Evolutionary conservation across 306 rosid species (phyloP), one percentile per base, ranked within the genome.

Genomic region (Rosa persica): DNA sequence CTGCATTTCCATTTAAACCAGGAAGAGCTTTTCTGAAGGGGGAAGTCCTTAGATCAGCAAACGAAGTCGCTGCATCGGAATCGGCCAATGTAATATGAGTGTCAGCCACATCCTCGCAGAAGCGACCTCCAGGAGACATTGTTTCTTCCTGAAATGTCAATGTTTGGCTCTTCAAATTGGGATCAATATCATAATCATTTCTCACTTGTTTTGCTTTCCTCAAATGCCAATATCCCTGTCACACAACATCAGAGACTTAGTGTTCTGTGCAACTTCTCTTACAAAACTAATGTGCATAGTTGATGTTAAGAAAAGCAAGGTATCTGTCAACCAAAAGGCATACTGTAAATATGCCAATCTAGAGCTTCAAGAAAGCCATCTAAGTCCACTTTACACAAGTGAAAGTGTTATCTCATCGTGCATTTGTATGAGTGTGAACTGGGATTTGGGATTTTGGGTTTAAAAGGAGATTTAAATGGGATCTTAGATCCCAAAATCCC

Each of bases 51-150:
- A 71, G 60, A 23, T 88, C 87, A 23, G 79, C 66, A 76, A 62
- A 72, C 6, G 87, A 79, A 73, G 84, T 75, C 49, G 67, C 68
- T 67, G 69, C 49, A 81, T 85, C 79, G 6, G 73, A 76, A 85
- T 83, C 89, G 12, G 67, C 74, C 19, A 43, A 85, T 39, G 85
- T 13, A 76, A 75, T 62, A 52, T 48, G 62, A 25, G 77, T 52
- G 60, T 87, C 89, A 0, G 73, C 60, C 72, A 73, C 78, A 76
- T 85, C 89, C 15, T 79, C 72, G 80, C 82, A 76, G 70, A 83
- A 80, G 78, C 82, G 77, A 40, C 85, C 81, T 54, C 85, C 80
- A 71, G 62, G 73, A 77, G 77, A 82, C 83, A 81, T 78, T 66
- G 20, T 76, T 70, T 79, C 81, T 76, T 67, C 86, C 79, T 77